Conservation (phyloP, 345 rosid species). For the Theobroma cacao region DNA sequence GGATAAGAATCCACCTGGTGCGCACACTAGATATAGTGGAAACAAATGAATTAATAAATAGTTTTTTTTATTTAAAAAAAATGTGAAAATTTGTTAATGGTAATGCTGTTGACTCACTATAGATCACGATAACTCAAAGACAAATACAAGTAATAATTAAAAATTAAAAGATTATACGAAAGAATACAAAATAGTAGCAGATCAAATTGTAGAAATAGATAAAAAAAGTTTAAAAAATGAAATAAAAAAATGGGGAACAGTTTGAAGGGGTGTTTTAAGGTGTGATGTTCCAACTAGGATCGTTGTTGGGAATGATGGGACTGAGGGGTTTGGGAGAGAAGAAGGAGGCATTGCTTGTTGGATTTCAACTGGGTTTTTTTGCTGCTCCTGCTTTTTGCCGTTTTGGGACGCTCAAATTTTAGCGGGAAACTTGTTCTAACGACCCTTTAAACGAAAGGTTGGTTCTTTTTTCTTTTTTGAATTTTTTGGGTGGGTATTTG, state of each 20-base stretch:
- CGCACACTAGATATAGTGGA: conserved; percentile 42
- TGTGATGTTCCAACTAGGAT: conserved; percentile 34
- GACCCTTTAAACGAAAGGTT: conserved; percentile 30
- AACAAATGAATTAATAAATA: background rate
- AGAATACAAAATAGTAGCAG: background rate
- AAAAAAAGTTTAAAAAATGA: background rate
- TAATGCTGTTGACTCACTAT: conserved; percentile 35
- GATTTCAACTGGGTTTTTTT: conserved; percentile 1
- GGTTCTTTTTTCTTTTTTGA: background rate
- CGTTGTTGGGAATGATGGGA: conserved; percentile 36
- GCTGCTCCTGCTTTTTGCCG: conserved; percentile 6
- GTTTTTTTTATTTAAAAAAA: background rate
- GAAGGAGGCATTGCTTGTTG: background rate
- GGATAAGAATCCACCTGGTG: conserved; percentile 29
- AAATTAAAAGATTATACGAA: background rate
- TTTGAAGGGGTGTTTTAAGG: conserved; percentile 40
- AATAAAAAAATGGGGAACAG: conserved; percentile 7
- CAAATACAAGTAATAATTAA: background rate
- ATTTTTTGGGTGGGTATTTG: conserved; percentile 12
- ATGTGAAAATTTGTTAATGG: background rate
- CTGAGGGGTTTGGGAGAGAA: conserved; percentile 11
- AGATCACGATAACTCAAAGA: conserved; percentile 27
- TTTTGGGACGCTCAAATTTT: conserved; percentile 19
- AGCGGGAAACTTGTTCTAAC: conserved; percentile 46
- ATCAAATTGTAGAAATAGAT: background rate